Evolutionary conservation across 202 grass and related monocot genomes (phyloP).

Genomic region (Dendrocalamus latiflorus): DNA sequence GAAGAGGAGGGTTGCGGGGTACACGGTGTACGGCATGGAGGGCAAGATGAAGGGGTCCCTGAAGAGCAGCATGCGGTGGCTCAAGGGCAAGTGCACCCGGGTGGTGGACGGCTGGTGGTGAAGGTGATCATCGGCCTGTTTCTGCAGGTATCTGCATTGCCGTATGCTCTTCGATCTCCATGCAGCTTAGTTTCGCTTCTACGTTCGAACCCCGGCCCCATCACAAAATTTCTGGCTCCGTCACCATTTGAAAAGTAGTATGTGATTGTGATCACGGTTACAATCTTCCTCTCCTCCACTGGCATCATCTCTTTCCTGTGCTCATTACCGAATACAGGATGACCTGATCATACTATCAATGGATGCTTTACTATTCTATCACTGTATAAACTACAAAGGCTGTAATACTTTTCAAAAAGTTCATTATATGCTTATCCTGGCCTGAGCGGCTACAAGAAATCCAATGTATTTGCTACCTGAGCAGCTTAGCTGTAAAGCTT

Average conservation of each 20-base stretch:
- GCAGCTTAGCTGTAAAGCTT: neutral
- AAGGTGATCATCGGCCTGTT: neutral
- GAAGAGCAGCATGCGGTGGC: constrained; percentile 46
- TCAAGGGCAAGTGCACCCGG: constrained; percentile 53
- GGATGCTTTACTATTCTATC: neutral
- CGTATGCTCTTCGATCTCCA: neutral
- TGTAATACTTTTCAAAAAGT: neutral
- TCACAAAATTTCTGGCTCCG: too few species aligned
- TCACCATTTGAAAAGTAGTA: too few species aligned
- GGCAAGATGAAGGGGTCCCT: constrained; percentile 60
- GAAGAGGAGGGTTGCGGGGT: constrained; percentile 47
- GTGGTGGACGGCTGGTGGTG: constrained; percentile 40
- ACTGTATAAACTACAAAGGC: neutral
- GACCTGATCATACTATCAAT: neutral
- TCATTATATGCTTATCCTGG: neutral
- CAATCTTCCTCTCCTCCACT: neutral
- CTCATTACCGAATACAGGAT: too few species aligned
- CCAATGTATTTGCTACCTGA: neutral
- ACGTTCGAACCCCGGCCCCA: too few species aligned
- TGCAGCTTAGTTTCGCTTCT: neutral
- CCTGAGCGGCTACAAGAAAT: neutral
- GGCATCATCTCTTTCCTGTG: neutral
- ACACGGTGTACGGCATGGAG: constrained; percentile 51
- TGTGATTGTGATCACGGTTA: neutral
- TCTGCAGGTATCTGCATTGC: neutral